Conservation (phyloP, 257 asterid species). For the Petunia secreta region DNA sequence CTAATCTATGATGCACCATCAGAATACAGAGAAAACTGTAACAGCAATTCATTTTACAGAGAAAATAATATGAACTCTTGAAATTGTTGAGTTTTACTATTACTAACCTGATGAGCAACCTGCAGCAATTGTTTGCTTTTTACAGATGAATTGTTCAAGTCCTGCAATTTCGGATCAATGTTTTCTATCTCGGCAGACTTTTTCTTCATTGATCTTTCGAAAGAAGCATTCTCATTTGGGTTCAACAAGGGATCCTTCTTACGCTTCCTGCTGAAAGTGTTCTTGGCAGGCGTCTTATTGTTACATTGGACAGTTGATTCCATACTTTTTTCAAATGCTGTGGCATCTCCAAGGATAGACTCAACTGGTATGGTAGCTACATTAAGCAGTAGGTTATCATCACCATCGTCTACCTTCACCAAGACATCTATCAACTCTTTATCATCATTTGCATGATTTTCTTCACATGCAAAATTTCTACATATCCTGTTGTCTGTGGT, state of each 20-base stretch:
- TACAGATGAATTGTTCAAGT: slow-evolving; percentile 26
- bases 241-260: slow-evolving; percentile 41
- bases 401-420: slow-evolving; percentile 39
- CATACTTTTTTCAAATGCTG: slow-evolving; percentile 32
- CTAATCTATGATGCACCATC: neutral
- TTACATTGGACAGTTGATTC: slow-evolving; percentile 22
- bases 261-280: slow-evolving; percentile 54
- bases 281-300: slow-evolving; percentile 28
- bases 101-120: slow-evolving; percentile 52
- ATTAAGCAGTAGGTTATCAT: slow-evolving; percentile 35
- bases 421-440: slow-evolving; percentile 41
- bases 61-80: neutral
- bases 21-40: neutral
- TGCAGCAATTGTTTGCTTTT: slow-evolving; percentile 41
- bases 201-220: slow-evolving; percentile 30
- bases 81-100: slow-evolving; percentile 6
- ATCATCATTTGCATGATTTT: slow-evolving; percentile 26
- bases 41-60: neutral
- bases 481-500: neutral
- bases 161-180: slow-evolving; percentile 31
- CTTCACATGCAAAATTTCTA: slow-evolving; percentile 23
- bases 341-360: slow-evolving; percentile 28
- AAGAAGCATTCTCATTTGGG: slow-evolving; percentile 35
- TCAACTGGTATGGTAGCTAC: slow-evolving; percentile 38
- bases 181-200: slow-evolving; percentile 22